Base-by-base conservation (phyloP, 306 rosid species). In the Parietaria judaica region DNA sequence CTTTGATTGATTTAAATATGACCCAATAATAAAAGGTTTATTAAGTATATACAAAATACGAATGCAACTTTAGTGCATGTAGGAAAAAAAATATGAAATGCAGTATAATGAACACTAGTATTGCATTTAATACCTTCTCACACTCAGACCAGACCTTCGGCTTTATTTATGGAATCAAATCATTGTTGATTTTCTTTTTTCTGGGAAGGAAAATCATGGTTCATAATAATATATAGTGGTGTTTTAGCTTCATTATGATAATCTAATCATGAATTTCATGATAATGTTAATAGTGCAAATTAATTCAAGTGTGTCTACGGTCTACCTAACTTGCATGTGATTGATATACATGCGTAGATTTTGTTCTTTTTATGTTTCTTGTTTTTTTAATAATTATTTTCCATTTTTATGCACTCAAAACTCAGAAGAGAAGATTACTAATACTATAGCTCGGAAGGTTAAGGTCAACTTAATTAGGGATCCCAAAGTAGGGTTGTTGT, bases 321-420 rank as follows among this genome's bases (percentile, higher is more conserved):
- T 17, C 51, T 60, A 60, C 64, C 64, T 60, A 60, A 60, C 64
- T 9, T 44, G 51, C 64, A 60, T 60, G 64, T 60, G 64, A 60
- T 44, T 60, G 13, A 44, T 36, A 41, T 60, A 60, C 3, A 57
- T 57, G 47, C 48, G 43, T 58, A 38, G 11, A 55, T 35, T 55
- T 3, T 1, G 3, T 54, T 7, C 36, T 9, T 31, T 8, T 54
- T 7, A 7, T 8, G 31, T 23, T 23, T 23, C 31, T 15, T 8
- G 9, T 53, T 1, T 53, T 7, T 52, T 8, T 1, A 8, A 14
- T n/a, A 6, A n/a, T 8, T 11, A 6, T 10, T 53, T 53, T 17
- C 45, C 9, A 41, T 23, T 23, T 23, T 23, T 5, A 41, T 17
- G 57, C 57, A 3, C 23, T 53, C 31, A 53, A 17, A 53, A 13